Evolutionary conservation across 495 filamentous ascomycete genomes (phyloP).

Genomic region (Halenospora varia): DNA sequence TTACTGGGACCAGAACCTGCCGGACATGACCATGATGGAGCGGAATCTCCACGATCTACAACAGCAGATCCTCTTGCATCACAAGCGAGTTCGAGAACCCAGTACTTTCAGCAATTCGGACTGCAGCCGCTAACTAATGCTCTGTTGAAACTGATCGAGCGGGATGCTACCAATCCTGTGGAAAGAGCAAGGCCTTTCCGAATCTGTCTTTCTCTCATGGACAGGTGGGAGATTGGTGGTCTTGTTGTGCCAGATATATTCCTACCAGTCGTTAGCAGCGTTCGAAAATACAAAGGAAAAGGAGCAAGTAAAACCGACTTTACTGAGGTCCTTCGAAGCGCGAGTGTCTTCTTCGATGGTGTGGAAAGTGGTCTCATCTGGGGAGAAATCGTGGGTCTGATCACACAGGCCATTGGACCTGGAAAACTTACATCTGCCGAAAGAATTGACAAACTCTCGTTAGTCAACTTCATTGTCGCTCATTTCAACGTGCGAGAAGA

Average conservation of each 20-base stretch:
- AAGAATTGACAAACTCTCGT: conserved; percentile 55
- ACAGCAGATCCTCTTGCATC: conserved; percentile 43
- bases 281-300: conserved; percentile 62
- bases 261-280: conserved; percentile 74
- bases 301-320: conserved; percentile 61
- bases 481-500: conserved; percentile 95
- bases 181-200: conserved; percentile 85
- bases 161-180: conserved; percentile 44
- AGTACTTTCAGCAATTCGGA: conserved; percentile 80
- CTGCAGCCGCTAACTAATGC: conserved; percentile 66
- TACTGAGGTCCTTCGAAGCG: conserved; percentile 85
- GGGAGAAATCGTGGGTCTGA: conserved; percentile 64
- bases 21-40: conserved; percentile 34
- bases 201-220: conserved; percentile 93
- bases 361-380: conserved; percentile 94
- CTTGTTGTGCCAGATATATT: conserved; percentile 85
- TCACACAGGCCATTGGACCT: conserved; percentile 52
- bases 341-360: conserved; percentile 93
- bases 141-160: conserved; percentile 72
- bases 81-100: conserved; percentile 47
- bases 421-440: conserved; percentile 35
- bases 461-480: conserved; percentile 76
- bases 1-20: conserved; percentile 77
- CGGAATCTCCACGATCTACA: conserved; percentile 22
- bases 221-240: conserved; percentile 94